These are phyloP conservation scores for Nothopassalora personata DNA, from an alignment of 2,329 filamentous ascomycete genomes.

Conservation along the genomic window DNA sequence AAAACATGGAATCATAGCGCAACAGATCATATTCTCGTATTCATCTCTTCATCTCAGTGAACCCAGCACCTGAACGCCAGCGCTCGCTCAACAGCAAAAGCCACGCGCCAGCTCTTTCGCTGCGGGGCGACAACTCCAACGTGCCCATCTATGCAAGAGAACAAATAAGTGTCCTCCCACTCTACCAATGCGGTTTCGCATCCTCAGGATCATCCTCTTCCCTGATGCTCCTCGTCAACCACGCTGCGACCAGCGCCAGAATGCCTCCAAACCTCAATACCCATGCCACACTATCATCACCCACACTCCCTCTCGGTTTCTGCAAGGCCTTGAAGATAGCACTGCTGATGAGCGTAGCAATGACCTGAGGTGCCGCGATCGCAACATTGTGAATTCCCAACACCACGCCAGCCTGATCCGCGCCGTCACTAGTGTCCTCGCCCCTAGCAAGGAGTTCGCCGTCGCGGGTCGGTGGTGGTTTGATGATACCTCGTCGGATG, in stretches of 20 bases:
- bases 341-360: conserved; percentile 79
- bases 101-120: not conserved
- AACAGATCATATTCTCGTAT: not conserved
- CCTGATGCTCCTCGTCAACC: conserved; percentile 14
- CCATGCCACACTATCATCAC: conserved; percentile 80
- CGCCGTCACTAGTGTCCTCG: conserved; percentile 51
- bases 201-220: conserved; percentile 15
- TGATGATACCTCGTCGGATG: conserved; percentile 49
- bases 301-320: conserved; percentile 77
- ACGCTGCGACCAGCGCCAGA: conserved; percentile 68
- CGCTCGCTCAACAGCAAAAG: not conserved
- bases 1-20: not conserved
- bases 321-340: conserved; percentile 80
- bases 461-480: conserved; percentile 31
- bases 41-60: not conserved
- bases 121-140: not conserved
- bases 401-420: conserved; percentile 81
- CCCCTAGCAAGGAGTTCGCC: conserved; percentile 38
- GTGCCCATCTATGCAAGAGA: not conserved
- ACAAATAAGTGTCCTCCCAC: not conserved
- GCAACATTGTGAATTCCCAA: conserved; percentile 95
- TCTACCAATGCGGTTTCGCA: conserved; percentile 1
- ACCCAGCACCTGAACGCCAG: not conserved
- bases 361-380: conserved; percentile 83
- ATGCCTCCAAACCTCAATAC: conserved; percentile 79